phyloP scores from a whole-genome alignment of 164 flowering plant genomes.

The Pachysandra terminalis region DNA sequence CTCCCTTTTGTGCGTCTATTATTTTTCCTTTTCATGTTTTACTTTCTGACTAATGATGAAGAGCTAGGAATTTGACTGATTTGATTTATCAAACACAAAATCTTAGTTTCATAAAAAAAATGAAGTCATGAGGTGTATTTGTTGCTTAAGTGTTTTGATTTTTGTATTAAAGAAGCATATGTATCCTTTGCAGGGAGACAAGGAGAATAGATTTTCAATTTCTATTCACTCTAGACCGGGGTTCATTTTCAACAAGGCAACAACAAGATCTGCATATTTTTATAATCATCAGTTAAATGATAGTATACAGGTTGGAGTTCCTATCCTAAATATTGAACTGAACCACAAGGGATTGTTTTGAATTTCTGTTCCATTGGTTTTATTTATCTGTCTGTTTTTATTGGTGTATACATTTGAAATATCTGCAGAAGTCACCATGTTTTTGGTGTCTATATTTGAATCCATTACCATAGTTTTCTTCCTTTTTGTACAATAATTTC shows the following conservation, averaged over 20 bases:
- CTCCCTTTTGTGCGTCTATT: too few relatives aligned
- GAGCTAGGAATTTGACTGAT: background rate
- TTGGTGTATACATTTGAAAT: background rate
- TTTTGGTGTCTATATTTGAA: too few relatives aligned
- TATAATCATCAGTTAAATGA: conserved; percentile 74
- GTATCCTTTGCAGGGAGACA: conserved; percentile 55
- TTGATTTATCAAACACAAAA: background rate
- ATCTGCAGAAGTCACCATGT: background rate
- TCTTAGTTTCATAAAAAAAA: background rate
- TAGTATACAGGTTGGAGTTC: conserved; percentile 66
- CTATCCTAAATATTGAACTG: background rate
- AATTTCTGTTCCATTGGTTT: background rate
- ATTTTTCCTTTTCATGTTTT: too few relatives aligned
- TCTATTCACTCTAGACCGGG: conserved; percentile 93
- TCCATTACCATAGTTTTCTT: too few relatives aligned
- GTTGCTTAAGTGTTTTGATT: background rate
- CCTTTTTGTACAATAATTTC: too few relatives aligned
- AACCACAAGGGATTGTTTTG: background rate
- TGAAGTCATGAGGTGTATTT: background rate
- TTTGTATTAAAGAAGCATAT: background rate
- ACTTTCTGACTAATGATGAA: background rate
- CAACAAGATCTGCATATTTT: conserved; percentile 70
- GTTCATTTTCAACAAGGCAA: conserved; percentile 70
- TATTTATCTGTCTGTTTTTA: background rate
- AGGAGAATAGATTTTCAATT: conserved; percentile 60